These are phyloP conservation scores for Pharnaceum exiguum DNA, from an alignment of 148 eudicot species.

Conservation along the genomic window DNA sequence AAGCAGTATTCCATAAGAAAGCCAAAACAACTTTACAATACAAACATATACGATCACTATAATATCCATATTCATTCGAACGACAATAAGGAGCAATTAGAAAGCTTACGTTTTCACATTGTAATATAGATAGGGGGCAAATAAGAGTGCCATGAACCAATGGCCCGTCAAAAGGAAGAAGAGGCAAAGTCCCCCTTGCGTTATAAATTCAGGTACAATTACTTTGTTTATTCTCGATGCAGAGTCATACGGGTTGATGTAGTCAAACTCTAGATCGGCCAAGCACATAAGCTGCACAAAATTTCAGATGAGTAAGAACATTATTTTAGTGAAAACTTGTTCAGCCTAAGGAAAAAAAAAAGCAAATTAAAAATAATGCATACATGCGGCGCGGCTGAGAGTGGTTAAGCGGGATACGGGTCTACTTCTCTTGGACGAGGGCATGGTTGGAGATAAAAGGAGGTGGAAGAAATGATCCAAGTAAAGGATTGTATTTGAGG, in stretches of 20 bases:
- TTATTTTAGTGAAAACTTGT: too few species aligned
- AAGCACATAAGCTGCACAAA: constrained; percentile 87
- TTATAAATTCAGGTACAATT: constrained; percentile 71
- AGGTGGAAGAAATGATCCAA: too few species aligned
- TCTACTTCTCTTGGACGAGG: too few species aligned
- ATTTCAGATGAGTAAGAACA: constrained; percentile 14
- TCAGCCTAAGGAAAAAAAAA: too few species aligned
- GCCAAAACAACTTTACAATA: background rate
- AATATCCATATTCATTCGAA: background rate
- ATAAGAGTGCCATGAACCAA: constrained; percentile 80
- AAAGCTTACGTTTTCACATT: constrained; percentile 77
- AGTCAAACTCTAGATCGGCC: constrained; percentile 96
- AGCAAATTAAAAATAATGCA: too few species aligned
- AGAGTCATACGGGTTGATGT: constrained; percentile 90
- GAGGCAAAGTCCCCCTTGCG: constrained; percentile 65
- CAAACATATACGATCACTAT: constrained; percentile 4
- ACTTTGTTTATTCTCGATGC: constrained; percentile 76
- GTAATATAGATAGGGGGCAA: constrained; percentile 79
- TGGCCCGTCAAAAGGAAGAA: constrained; percentile 79
- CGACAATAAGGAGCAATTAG: background rate
- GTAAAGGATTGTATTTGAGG: too few species aligned
- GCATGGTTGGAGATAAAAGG: too few species aligned
- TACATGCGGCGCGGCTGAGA: too few species aligned
- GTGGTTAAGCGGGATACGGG: too few species aligned
- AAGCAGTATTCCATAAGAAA: background rate